phyloP scores from a whole-genome alignment of 225 moss, liverwort and hornwort species.

The Lunularia cruciata region DNA sequence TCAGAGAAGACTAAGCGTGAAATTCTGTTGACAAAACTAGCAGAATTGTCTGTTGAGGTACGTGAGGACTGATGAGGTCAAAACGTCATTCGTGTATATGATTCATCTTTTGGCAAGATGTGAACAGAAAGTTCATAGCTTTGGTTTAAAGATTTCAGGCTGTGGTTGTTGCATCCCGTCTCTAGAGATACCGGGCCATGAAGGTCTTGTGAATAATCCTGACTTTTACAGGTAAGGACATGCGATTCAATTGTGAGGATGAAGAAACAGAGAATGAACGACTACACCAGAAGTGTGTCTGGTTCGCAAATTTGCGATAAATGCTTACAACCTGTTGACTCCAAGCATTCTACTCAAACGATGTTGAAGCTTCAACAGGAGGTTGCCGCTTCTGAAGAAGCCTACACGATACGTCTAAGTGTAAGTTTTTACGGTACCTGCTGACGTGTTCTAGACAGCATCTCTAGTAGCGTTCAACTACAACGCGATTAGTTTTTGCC shows the following conservation, averaged over 20 bases:
- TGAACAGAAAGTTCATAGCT: too few relatives aligned
- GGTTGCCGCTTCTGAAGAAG: constrained; percentile 30
- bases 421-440: background rate
- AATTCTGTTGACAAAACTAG: constrained; percentile 31
- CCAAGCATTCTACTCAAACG: constrained; percentile 54
- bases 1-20: constrained; percentile 31
- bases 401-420: constrained; percentile 29
- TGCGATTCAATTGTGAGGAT: constrained; percentile 38
- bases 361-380: constrained; percentile 61
- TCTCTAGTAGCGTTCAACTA: too few relatives aligned
- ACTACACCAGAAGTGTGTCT: constrained; percentile 54
- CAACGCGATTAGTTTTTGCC: background rate
- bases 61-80: background rate
- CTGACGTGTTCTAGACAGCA: background rate
- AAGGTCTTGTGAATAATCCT: too few relatives aligned
- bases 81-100: too few relatives aligned
- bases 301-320: constrained; percentile 63
- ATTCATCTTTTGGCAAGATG: too few relatives aligned
- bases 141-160: too few relatives aligned
- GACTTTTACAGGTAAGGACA: constrained; percentile 55
- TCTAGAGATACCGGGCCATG: too few relatives aligned
- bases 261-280: constrained; percentile 41
- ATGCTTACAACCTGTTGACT: constrained; percentile 80
- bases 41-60: constrained; percentile 46
- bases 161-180: too few relatives aligned